Evolutionary conservation across 371 early-diverging fungal species (phyloP), one percentile per base, ranked within the genome.

Genomic region (Fennellomyces sp.): DNA sequence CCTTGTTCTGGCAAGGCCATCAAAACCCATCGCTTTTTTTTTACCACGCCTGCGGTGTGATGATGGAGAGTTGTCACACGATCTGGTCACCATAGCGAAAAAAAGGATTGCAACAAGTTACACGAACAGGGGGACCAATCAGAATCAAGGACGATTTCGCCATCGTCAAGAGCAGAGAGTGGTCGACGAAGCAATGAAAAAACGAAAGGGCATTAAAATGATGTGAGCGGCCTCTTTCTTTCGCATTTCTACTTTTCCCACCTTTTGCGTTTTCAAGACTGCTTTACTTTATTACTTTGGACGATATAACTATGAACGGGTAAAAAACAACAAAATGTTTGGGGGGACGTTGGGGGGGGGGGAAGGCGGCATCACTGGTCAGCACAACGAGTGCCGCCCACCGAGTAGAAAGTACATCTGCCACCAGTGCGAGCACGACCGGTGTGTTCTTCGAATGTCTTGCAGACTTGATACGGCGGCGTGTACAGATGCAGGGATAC

Each of bases 401-500:
- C 65, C 23, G 89, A 88, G 66, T 84, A 90, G 65, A 90, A 91
- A 23, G 85, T 73, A 49, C 88, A 88, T 47, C 83, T 76, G 21
- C 92, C 91, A 61, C 88, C 84, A 28, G 76, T 80, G 35, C 88
- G 83, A 15, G 90, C 82, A 41, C 70, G 78, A 23, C 93, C 91
- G 0, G 93, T 92, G 2, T 69, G 61, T 66, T 91, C 92, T 55
- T 89, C 83, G 73, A 94, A 96, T 5, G 93, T 93, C 61, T 88
- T 87, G 81, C 95, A 95, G 56, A 82, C 74, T 48, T 92, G 74
- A 66, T 89, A 90, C 5, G 97, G 96, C 19, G 97, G 97, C 8
- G 95, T 90, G 75, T 97, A 97, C 27, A 97, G 80, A 67, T 97
- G 97, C 28, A 97, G 84, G 4, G 96, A 94, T 25, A 97, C 88